phyloP scores from a whole-genome alignment of 2,329 filamentous ascomycete species.

The Colletotrichum coccodes region DNA sequence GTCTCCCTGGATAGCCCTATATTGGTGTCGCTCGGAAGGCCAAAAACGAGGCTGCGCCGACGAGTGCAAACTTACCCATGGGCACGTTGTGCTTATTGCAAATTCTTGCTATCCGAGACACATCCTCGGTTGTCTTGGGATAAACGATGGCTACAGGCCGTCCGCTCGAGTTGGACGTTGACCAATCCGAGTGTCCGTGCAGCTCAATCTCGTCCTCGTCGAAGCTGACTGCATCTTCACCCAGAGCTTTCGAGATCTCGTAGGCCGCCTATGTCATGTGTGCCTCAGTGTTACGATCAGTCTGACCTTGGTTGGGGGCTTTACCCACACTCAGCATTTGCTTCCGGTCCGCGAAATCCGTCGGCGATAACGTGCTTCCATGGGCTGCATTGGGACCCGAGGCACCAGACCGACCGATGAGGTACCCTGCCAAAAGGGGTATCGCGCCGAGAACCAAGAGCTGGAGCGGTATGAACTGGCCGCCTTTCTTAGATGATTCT shows the following conservation, averaged over 20 bases:
- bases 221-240: slow-evolving; percentile 69
- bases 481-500: not conserved
- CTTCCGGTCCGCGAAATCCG: slow-evolving; percentile 3
- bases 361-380: not conserved
- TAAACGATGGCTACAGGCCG: slow-evolving; percentile 74
- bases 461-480: slow-evolving; percentile 2
- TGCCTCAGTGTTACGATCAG: too few relatives aligned
- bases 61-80: slow-evolving; percentile 56
- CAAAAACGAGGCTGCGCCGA: not conserved
- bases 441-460: slow-evolving; percentile 10
- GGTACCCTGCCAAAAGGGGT: slow-evolving; percentile 11
- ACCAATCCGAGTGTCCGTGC: slow-evolving; percentile 79
- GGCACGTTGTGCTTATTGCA: slow-evolving; percentile 73
- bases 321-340: not conserved
- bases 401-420: slow-evolving; percentile 1
- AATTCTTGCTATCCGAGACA: slow-evolving; percentile 69
- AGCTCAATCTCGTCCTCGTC: slow-evolving; percentile 71
- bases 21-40: not conserved
- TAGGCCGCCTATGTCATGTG: slow-evolving; percentile 22
- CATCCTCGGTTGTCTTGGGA: slow-evolving; percentile 71
- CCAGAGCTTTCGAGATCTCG: slow-evolving; percentile 46
- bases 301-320: fast-evolving
- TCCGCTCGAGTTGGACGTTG: slow-evolving; percentile 71
- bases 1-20: not conserved
- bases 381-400: not conserved